These are phyloP conservation scores for Flueggea neowawraea DNA, from an alignment of 441 rosid genomes.

Conservation along the genomic window DNA sequence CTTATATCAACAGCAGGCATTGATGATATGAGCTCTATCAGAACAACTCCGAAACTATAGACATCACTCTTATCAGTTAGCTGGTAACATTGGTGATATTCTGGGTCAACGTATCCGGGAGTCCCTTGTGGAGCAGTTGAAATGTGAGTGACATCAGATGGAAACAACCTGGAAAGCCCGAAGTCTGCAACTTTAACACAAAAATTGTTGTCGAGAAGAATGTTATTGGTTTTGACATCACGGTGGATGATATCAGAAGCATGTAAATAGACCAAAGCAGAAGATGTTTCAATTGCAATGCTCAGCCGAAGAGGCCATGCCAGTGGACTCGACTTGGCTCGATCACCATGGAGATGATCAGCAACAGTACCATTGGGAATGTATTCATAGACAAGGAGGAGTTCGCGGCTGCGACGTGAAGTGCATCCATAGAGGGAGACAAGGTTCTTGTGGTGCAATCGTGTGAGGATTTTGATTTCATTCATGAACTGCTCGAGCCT, in stretches of 20 bases:
- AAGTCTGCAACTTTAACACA: constrained; percentile 72
- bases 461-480: constrained; percentile 73
- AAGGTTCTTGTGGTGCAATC: constrained; percentile 69
- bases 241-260: constrained; percentile 74
- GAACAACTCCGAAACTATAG: constrained; percentile 27
- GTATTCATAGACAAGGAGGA: constrained; percentile 79
- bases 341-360: constrained; percentile 70
- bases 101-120: constrained; percentile 32
- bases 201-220: constrained; percentile 54
- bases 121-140: constrained; percentile 29
- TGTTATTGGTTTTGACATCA: constrained; percentile 77
- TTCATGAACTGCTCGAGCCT: constrained; percentile 70
- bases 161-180: constrained; percentile 29
- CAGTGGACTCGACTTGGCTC: constrained; percentile 28
- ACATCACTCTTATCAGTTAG: constrained; percentile 36
- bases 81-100: constrained; percentile 45
- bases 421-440: constrained; percentile 89
- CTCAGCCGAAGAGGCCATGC: constrained; percentile 70
- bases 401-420: constrained; percentile 63
- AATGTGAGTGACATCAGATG: constrained; percentile 17
- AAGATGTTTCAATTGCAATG: constrained; percentile 80
- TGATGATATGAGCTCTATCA: constrained; percentile 28
- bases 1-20: constrained; percentile 28
- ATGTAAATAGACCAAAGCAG: constrained; percentile 72
- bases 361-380: constrained; percentile 75